phyloP scores from a whole-genome alignment of 2,329 filamentous ascomycete species.

The Sporothrix luriei region DNA sequence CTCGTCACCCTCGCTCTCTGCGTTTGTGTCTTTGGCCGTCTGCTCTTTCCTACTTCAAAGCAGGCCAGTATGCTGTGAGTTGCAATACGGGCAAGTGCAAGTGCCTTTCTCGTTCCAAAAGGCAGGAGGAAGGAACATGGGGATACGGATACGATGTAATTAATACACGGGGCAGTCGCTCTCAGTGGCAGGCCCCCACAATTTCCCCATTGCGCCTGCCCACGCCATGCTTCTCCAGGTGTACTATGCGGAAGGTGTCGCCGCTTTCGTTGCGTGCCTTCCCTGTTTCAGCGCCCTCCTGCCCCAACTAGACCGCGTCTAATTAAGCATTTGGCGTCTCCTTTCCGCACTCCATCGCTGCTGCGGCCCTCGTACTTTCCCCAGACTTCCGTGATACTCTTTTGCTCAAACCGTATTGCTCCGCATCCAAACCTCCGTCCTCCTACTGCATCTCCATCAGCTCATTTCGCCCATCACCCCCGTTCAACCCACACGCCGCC shows the following conservation, averaged over 20 bases:
- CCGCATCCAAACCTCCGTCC: constrained; percentile 1
- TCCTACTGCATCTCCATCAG: constrained; percentile 9
- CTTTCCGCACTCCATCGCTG: background rate
- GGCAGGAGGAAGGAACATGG: background rate
- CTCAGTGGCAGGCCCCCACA: constrained; percentile 26
- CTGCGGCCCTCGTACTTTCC: background rate
- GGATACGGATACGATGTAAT: background rate
- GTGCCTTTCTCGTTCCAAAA: background rate
- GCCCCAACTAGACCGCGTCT: constrained; percentile 18
- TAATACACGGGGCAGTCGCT: background rate
- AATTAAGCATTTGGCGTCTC: constrained; percentile 19
- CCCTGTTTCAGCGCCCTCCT: constrained; percentile 11
- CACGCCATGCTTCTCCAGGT: constrained; percentile 26
- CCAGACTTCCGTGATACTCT: constrained; percentile 8
- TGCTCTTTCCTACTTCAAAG: background rate
- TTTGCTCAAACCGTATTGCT: constrained; percentile 4
- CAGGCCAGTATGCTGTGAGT: background rate
- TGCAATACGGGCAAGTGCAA: background rate
- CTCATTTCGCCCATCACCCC: background rate
- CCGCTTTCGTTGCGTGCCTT: constrained; percentile 15
- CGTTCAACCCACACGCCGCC: constrained; percentile 4
- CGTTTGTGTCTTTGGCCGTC: background rate
- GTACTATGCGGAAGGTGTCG: constrained; percentile 13
- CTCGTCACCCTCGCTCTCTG: background rate
- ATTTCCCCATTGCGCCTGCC: constrained; percentile 15